phyloP scores from a whole-genome alignment of 441 rosid species.

The Erodium chrysanthum region DNA sequence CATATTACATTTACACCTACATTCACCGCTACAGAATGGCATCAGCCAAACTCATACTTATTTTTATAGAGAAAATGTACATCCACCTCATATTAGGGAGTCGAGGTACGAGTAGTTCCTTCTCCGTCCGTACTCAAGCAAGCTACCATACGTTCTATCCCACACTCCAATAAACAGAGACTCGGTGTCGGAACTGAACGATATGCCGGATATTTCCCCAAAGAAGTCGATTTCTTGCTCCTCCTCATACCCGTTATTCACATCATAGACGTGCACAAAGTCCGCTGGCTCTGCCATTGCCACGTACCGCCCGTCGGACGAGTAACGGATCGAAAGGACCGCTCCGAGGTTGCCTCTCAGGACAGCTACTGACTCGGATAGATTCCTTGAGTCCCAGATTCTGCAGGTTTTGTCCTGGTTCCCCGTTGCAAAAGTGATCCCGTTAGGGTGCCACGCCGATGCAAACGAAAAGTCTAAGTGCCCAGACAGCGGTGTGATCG shows the following conservation, averaged over 20 bases:
- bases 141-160: conserved; percentile 69
- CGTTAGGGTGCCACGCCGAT: conserved; percentile 63
- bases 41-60: background rate
- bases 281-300: conserved; percentile 72
- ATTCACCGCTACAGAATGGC: background rate
- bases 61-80: background rate
- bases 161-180: conserved; percentile 61
- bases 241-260: conserved; percentile 36
- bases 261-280: conserved; percentile 55
- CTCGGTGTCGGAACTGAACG: conserved; percentile 60
- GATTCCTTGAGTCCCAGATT: conserved; percentile 48
- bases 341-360: conserved; percentile 62
- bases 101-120: conserved; percentile 55
- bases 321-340: conserved; percentile 46
- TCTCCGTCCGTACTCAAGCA: conserved; percentile 50
- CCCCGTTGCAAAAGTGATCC: conserved; percentile 64
- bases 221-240: conserved; percentile 67
- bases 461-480: conserved; percentile 64
- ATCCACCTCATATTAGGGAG: conserved; percentile 33
- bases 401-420: conserved; percentile 67
- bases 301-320: conserved; percentile 46
- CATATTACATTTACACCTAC: background rate
- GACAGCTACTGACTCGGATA: conserved; percentile 44
- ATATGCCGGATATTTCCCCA: conserved; percentile 62
- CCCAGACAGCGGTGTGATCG: conserved; percentile 32